Conservation (phyloP, 306 rosid species). For the Cicer judaicum region DNA sequence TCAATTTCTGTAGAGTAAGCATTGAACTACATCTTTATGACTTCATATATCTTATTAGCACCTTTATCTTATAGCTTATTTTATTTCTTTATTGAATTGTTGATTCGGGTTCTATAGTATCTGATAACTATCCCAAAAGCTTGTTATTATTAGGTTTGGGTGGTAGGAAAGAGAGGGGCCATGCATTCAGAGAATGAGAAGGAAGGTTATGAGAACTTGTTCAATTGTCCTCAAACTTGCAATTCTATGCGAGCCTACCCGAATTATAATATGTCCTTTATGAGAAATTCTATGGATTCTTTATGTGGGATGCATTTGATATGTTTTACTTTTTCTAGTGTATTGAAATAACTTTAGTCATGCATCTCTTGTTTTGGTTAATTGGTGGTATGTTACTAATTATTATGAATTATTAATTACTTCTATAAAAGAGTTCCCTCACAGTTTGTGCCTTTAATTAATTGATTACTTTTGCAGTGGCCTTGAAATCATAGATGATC, state of each 20-base stretch:
- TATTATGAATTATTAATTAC: slow-evolving; percentile 10
- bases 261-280: neutral
- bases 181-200: too few species aligned
- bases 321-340: neutral
- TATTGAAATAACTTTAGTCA: slow-evolving; percentile 6
- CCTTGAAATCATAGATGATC: slow-evolving; percentile 70
- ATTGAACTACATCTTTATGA: too few species aligned
- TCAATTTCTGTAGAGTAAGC: too few species aligned
- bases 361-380: slow-evolving; percentile 18
- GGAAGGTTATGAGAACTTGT: too few species aligned
- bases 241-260: neutral
- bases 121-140: too few species aligned
- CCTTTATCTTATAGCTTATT: too few species aligned
- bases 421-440: neutral
- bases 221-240: neutral
- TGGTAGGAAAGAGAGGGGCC: too few species aligned
- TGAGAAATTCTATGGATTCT: slow-evolving; percentile 20
- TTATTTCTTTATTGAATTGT: too few species aligned
- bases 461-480: slow-evolving; percentile 60
- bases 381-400: slow-evolving; percentile 12
- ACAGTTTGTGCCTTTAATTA: slow-evolving; percentile 35
- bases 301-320: neutral
- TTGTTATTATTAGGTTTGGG: too few species aligned
- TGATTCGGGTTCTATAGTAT: too few species aligned
- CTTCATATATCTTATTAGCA: too few species aligned